A percentile compares a stretch with the other conserved stretches of the same genome.
Conservation (phyloP, 441 rosid species). For the Populus tomentosa region DNA sequence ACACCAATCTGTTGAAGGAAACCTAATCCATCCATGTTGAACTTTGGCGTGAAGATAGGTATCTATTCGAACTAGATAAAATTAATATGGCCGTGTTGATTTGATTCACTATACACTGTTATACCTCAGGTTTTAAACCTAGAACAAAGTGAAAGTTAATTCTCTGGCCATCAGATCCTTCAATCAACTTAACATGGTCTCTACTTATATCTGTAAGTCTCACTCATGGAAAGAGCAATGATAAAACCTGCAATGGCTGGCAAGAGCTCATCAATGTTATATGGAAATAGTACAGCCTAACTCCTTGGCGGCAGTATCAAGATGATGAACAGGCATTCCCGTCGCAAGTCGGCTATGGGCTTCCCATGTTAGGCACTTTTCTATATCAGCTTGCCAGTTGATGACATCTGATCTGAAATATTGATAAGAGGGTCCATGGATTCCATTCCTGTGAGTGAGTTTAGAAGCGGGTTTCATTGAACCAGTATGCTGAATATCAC, state of each 20-base stretch:
- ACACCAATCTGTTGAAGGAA: neutral
- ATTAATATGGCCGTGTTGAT: slow-evolving; percentile 13
- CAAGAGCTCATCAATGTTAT: slow-evolving; percentile 30
- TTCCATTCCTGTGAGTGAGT: slow-evolving; percentile 49
- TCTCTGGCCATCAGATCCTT: slow-evolving; percentile 3
- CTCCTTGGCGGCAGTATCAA: slow-evolving; percentile 73
- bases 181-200: slow-evolving; percentile 13
- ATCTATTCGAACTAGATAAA: neutral
- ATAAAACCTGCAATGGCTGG: slow-evolving; percentile 23
- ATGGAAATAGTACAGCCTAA: slow-evolving; percentile 68
- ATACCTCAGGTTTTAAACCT: slow-evolving; percentile 8
- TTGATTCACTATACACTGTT: slow-evolving; percentile 22
- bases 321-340: slow-evolving; percentile 66
- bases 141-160: slow-evolving; percentile 1
- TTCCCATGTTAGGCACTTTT: slow-evolving; percentile 93
- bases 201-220: slow-evolving; percentile 18
- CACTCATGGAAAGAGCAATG: slow-evolving; percentile 4
- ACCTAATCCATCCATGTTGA: slow-evolving; percentile 3
- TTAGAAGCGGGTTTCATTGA: slow-evolving; percentile 38
- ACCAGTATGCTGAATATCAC: slow-evolving; percentile 57
- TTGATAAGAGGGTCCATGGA: slow-evolving; percentile 44
- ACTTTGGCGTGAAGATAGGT: slow-evolving; percentile 10
- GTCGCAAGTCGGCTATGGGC: slow-evolving; percentile 74
- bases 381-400: slow-evolving; percentile 81
- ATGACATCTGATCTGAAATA: slow-evolving; percentile 46